Evolutionary conservation across 1,139 yeast species (phyloP), one percentile per base, ranked within the genome.

Genomic region (Kluyveromyces sp.): DNA sequence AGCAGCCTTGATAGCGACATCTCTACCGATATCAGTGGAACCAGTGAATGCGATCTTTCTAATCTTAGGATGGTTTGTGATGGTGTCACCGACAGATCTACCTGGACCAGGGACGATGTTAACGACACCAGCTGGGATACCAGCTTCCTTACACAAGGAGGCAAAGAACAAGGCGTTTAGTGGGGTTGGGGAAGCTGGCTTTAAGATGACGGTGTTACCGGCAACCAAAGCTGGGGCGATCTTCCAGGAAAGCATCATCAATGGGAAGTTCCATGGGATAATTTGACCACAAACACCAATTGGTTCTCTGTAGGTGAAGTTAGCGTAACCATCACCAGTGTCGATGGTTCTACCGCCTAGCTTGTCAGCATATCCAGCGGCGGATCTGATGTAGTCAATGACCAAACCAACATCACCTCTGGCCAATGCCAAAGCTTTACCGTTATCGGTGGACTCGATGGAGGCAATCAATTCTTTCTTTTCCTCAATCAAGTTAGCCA

Each of bases 261-360:
- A 63, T 53, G 95, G 95, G 77, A 83, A 87, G 68, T 87, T 87
- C 95, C 95, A 87, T 53, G 96, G 95, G 52, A 86, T 85, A 58
- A 87, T 84, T 64, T 84, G 90, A 49, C 92, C 95, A 69, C 90
- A 83, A 43, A 87, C 92, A 58, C 95, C 95, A 54, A 83, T 69
- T 51, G 95, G 95, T 65, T 85, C 94, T 53, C 77, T 75, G 48
- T 70, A 62, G 25, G 83, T 77, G 68, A 78, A 84, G 54, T 78
- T 81, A 58, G 84, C 73, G 59, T 80, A 80, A 40, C 72, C 62
- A 43, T 72, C 70, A 58, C 80, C 83, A 48, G 83, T 79, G 58
- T 81, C 79, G 57, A 85, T 78, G 46, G 79, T 75, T 57, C 75
- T 75, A 35, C 95, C 95, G 49, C 75, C 78, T 49, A 83, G 66